phyloP scores from a whole-genome alignment of 306 rosid species.

The Chamaecrista fasciculata region DNA sequence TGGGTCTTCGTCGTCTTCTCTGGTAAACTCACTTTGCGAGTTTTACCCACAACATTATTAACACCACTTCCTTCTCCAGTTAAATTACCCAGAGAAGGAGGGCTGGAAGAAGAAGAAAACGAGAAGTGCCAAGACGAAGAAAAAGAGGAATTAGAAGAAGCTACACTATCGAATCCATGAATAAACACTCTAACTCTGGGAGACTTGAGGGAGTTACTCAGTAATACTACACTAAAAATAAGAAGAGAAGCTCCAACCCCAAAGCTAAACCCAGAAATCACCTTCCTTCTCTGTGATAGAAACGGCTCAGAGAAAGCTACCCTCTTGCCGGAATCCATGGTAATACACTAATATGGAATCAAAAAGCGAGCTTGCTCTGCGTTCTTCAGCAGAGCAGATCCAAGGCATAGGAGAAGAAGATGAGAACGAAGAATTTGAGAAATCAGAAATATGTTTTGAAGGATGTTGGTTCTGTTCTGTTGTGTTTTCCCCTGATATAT shows the following conservation, averaged over 20 bases:
- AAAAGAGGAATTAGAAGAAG: conserved; percentile 33
- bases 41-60: conserved; percentile 2
- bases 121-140: conserved; percentile 43
- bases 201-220: conserved; percentile 35
- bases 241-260: conserved; percentile 57
- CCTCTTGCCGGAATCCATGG: conserved; percentile 54
- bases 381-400: background rate
- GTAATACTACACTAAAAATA: conserved; percentile 41
- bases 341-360: conserved; percentile 26
- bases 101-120: conserved; percentile 31
- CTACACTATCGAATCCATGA: conserved; percentile 33
- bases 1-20: conserved; percentile 30
- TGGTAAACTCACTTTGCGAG: conserved; percentile 28
- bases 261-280: conserved; percentile 68
- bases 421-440: background rate
- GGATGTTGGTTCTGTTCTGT: too few relatives aligned
- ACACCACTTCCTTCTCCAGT: conserved; percentile 10
- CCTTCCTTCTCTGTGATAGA: conserved; percentile 48
- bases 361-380: too few relatives aligned
- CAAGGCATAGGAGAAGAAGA: background rate
- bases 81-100: background rate
- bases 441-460: background rate
- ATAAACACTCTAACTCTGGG: conserved; percentile 39
- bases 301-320: conserved; percentile 48
- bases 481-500: too few relatives aligned